Evolutionary conservation across 305 asterid species (phyloP).

Genomic region (Stenogyne calaminthoides): DNA sequence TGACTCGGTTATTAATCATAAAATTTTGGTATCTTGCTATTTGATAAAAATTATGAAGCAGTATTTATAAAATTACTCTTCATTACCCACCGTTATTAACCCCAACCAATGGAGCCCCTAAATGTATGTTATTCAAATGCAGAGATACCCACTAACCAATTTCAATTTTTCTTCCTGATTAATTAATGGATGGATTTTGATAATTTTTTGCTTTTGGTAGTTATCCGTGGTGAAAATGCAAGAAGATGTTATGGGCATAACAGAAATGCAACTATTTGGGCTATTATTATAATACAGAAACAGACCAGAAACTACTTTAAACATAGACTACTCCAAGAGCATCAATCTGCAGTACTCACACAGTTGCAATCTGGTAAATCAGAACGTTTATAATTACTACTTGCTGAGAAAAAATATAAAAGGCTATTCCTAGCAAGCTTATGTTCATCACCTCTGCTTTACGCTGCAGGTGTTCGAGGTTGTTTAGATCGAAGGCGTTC

Average conservation of each 20-base stretch:
- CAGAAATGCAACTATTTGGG: conserved; percentile 30
- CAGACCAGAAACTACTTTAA: conserved; percentile 31
- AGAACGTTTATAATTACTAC: neutral
- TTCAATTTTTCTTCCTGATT: neutral
- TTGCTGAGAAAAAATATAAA: too few species aligned
- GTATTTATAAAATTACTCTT: too few species aligned
- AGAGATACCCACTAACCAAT: neutral
- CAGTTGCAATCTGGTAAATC: conserved; percentile 17
- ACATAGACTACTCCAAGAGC: conserved; percentile 24
- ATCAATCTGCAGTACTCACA: conserved; percentile 24
- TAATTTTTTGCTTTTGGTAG: conserved; percentile 36
- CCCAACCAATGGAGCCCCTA: too few species aligned
- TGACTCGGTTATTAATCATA: too few species aligned
- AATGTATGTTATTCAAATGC: neutral
- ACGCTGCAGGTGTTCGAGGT: conserved; percentile 2
- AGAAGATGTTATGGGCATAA: conserved; percentile 36
- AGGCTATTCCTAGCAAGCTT: neutral
- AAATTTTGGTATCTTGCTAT: too few species aligned
- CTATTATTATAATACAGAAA: conserved; percentile 48
- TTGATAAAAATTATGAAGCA: too few species aligned
- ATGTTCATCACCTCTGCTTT: neutral
- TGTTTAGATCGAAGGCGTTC: conserved; percentile 29
- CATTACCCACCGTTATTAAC: too few species aligned
- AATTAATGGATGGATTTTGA: neutral
- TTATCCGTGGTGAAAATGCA: conserved; percentile 63